Evolutionary conservation across 495 filamentous ascomycete genomes (phyloP).

Genomic region (Neurospora sp.): DNA sequence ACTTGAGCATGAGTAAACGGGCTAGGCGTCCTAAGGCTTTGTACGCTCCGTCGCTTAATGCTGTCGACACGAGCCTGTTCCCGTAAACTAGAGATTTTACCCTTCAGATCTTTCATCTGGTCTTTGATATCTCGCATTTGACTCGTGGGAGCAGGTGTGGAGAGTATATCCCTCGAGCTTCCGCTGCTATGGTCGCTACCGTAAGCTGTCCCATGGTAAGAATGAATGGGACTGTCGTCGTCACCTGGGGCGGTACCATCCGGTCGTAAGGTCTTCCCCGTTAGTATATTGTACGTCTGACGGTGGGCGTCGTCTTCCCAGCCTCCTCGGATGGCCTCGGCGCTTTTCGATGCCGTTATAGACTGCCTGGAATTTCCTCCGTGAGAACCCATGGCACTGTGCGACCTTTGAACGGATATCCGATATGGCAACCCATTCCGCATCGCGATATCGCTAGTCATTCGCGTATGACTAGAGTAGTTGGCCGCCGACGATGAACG

Average conservation of each 20-base stretch:
- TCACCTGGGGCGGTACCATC: slow-evolving; percentile 8
- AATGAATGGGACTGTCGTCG: slow-evolving; percentile 3
- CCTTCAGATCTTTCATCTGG: slow-evolving; percentile 90
- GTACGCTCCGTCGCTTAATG: slow-evolving; percentile 70
- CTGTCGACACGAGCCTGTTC: slow-evolving; percentile 76
- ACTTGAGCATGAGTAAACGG: slow-evolving; percentile 64
- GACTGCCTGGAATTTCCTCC: slow-evolving; percentile 37
- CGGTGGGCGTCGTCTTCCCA: slow-evolving; percentile 11
- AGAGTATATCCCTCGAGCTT: slow-evolving; percentile 25
- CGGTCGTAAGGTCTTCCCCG: neutral
- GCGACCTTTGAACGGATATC: slow-evolving; percentile 29
- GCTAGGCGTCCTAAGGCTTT: slow-evolving; percentile 74
- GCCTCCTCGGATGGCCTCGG: slow-evolving; percentile 23
- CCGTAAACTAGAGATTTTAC: slow-evolving; percentile 76
- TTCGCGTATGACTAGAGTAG: slow-evolving; percentile 26
- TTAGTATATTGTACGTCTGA: slow-evolving; percentile 7
- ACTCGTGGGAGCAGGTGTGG: slow-evolving; percentile 45
- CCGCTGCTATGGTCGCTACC: slow-evolving; percentile 10
- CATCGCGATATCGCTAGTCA: slow-evolving; percentile 36
- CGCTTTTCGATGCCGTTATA: slow-evolving; percentile 26
- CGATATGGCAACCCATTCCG: slow-evolving; percentile 26
- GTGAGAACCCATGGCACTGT: slow-evolving; percentile 39
- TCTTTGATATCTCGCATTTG: slow-evolving; percentile 79
- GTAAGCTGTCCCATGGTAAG: slow-evolving; percentile 1
- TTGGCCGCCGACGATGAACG: slow-evolving; percentile 10